These are phyloP conservation scores for Rosa persica DNA, from an alignment of 306 rosid genomes.

Conservation along the genomic window DNA sequence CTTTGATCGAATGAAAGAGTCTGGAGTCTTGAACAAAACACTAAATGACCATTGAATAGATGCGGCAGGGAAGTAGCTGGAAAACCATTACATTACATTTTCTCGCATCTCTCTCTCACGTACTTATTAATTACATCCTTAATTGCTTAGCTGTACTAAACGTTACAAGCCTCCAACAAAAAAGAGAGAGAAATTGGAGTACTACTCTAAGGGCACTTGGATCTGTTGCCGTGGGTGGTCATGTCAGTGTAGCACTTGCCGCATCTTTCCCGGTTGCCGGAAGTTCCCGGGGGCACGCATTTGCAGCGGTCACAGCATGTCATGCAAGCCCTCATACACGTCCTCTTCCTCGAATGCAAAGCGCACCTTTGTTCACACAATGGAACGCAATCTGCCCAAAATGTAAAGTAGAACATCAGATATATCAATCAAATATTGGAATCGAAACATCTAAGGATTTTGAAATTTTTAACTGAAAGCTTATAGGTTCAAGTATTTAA, in stretches of 20 bases:
- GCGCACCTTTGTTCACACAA: slow-evolving; percentile 59
- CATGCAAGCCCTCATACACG: slow-evolving; percentile 70
- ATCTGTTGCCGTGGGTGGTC: slow-evolving; percentile 62
- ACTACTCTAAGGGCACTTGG: slow-evolving; percentile 61
- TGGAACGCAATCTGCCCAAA: slow-evolving; percentile 65
- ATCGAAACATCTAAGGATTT: neutral
- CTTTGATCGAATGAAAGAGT: too few species aligned
- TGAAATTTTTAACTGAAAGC: neutral
- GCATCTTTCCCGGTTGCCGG: slow-evolving; percentile 72
- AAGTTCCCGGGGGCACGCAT: slow-evolving; percentile 95
- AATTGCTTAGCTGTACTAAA: neutral
- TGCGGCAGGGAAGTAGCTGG: neutral
- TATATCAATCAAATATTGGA: neutral
- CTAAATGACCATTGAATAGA: neutral
- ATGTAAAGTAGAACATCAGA: neutral
- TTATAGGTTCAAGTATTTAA: neutral
- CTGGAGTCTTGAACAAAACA: neutral
- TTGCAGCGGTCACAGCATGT: slow-evolving; percentile 87
- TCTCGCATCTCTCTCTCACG: neutral
- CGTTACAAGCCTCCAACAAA: neutral
- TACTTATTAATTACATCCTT: neutral
- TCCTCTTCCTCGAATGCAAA: slow-evolving; percentile 50
- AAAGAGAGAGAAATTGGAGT: neutral
- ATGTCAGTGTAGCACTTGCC: slow-evolving; percentile 88
- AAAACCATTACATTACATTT: slow-evolving; percentile 1